Base-by-base conservation (phyloP, 2,329 filamentous ascomycete genomes). In the Beauveria sp. region DNA sequence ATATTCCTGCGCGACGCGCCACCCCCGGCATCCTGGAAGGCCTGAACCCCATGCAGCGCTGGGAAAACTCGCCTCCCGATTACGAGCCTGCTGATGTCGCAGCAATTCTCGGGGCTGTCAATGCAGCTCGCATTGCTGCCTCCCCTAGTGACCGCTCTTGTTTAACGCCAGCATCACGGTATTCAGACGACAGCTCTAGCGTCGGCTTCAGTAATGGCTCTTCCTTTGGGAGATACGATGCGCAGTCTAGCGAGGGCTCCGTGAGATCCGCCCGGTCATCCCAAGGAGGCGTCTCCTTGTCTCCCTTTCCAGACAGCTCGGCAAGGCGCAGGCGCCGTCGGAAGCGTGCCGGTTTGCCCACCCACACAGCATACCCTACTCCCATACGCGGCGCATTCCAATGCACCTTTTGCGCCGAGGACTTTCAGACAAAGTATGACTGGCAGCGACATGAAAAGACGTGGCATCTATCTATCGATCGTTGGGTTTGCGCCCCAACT, bases 361-460 rank as follows among this genome's bases (percentile, higher is more conserved):
- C 58, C 8, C 42, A 46, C 18, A 49, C 58, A 10, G 20, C 58
- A n/a, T 54, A 55, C 20, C 30, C 45, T 18, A 38, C 16, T 6
- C 20, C 82, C 2, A 46, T 20, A 16, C 58, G 58, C n/a, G 58
- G 58, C 50, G 49, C 58, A 16, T 86, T 81, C 71, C 85, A 87
- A 70, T 88, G 85, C 70, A 88, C 85, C 63, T 88, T 88, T 76
- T 88, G 85, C 70, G 86, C 85, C 5, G 84, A 87, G 65, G 86
- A 83, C 0, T 88, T 87, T 71, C 78, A 84, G 65, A 87, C 85
- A 2, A 88, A 88, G 69, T 84, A 88, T 67, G 85, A 88, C 71
- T 88, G 85, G 85, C 84, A 87, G 67, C 77, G 87, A 61, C 87
- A 90, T 69, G 87, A 91, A 68, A 87, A 87, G 66, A 86, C 85